These are phyloP conservation scores for Xylogone sp. DNA, from an alignment of 2,329 filamentous ascomycete species.

Conservation along the genomic window DNA sequence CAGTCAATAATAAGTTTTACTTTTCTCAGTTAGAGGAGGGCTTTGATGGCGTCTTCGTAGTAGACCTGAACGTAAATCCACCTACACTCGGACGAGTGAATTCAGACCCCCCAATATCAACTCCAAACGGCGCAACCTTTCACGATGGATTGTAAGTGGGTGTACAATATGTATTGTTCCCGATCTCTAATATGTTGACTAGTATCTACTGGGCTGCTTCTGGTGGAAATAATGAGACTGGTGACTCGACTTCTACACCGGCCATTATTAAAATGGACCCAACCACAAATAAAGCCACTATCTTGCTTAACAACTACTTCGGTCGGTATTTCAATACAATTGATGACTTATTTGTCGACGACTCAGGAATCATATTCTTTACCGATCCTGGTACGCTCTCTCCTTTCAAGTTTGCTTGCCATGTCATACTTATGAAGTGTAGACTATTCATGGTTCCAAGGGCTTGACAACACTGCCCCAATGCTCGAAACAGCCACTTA, in stretches of 20 bases:
- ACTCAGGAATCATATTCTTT: slow-evolving; percentile 32
- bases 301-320: slow-evolving; percentile 28
- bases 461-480: slow-evolving; percentile 30
- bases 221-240: slow-evolving; percentile 26
- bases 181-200: neutral
- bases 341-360: slow-evolving; percentile 32
- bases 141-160: slow-evolving; percentile 27
- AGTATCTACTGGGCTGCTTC: slow-evolving; percentile 34
- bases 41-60: slow-evolving; percentile 32
- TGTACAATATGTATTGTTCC: neutral
- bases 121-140: slow-evolving; percentile 36
- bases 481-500: slow-evolving; percentile 32
- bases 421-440: neutral
- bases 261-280: slow-evolving; percentile 13
- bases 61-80: slow-evolving; percentile 38
- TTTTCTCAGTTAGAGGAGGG: slow-evolving; percentile 32
- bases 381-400: slow-evolving; percentile 25
- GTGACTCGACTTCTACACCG: slow-evolving; percentile 27
- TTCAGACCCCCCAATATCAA: slow-evolving; percentile 37
- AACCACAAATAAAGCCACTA: slow-evolving; percentile 15
- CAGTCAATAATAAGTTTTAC: slow-evolving; percentile 35
- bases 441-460: slow-evolving; percentile 30
- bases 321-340: slow-evolving; percentile 32
- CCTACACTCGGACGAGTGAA: slow-evolving; percentile 33
- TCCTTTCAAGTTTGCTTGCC: neutral